phyloP scores from a whole-genome alignment of 331 rosid species.

The Acacia pycnantha region DNA sequence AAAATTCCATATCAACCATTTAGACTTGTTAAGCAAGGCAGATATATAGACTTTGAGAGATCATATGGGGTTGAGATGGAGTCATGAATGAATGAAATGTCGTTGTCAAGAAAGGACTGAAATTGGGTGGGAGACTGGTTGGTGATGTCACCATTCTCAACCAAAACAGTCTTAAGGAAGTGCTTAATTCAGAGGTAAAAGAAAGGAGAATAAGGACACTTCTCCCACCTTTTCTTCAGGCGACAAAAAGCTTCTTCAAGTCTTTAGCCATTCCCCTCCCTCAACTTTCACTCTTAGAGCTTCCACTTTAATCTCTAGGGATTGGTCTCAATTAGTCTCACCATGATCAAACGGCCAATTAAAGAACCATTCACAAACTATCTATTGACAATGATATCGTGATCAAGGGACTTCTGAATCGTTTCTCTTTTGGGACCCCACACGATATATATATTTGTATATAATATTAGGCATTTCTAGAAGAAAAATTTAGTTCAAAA shows the following conservation, averaged over 20 bases:
- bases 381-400: not conserved
- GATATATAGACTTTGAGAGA: not conserved
- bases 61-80: not conserved
- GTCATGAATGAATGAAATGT: not conserved
- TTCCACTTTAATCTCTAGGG: conserved; percentile 1
- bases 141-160: conserved; percentile 38
- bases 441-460: not conserved
- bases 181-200: not conserved
- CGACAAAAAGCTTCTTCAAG: conserved; percentile 4
- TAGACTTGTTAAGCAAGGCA: conserved; percentile 28
- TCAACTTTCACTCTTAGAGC: not conserved
- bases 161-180: conserved; percentile 24
- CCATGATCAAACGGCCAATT: not conserved
- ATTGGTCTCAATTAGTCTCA: not conserved
- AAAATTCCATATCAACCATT: not conserved
- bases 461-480: too few relatives aligned
- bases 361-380: conserved; percentile 6
- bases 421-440: not conserved
- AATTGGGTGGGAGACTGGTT: conserved; percentile 19
- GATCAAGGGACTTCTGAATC: not conserved
- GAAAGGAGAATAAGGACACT: conserved; percentile 29
- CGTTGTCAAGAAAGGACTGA: conserved; percentile 29
- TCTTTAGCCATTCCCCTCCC: not conserved
- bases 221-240: conserved; percentile 30
- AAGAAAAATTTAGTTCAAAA: too few relatives aligned